Evolutionary conservation across 352 stramenopile genomes (phyloP).

Genomic region (Phytophthora foliorum): DNA sequence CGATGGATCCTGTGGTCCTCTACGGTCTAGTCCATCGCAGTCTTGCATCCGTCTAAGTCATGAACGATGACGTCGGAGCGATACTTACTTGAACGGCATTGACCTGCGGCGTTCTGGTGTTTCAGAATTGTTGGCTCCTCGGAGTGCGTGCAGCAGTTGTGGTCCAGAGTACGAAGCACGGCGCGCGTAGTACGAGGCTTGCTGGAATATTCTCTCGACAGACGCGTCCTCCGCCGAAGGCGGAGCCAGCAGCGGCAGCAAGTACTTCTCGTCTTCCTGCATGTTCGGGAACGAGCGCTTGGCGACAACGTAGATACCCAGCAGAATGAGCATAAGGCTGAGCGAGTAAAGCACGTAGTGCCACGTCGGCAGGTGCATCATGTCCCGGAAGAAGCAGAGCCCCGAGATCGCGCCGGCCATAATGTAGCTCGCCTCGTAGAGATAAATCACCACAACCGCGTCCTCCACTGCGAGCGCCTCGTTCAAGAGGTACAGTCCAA

Average conservation of each 20-base stretch:
- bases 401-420: slow-evolving; percentile 77
- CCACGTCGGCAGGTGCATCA: slow-evolving; percentile 69
- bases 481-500: slow-evolving; percentile 80
- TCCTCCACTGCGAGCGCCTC: slow-evolving; percentile 85
- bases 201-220: slow-evolving; percentile 60
- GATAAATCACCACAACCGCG: slow-evolving; percentile 83
- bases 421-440: slow-evolving; percentile 89
- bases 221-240: slow-evolving; percentile 56
- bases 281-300: slow-evolving; percentile 51
- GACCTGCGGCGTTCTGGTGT: slow-evolving; percentile 49
- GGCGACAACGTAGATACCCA: slow-evolving; percentile 80
- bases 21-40: slow-evolving; percentile 1
- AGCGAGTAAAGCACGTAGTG: slow-evolving; percentile 83
- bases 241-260: slow-evolving; percentile 60
- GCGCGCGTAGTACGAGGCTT: slow-evolving; percentile 62
- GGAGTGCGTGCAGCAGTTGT: slow-evolving; percentile 26
- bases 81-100: slow-evolving; percentile 42
- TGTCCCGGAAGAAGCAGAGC: slow-evolving; percentile 85
- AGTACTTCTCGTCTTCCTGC: slow-evolving; percentile 62
- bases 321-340: slow-evolving; percentile 73
- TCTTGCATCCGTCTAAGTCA: slow-evolving; percentile 23
- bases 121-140: slow-evolving; percentile 26
- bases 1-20: not conserved
- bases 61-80: slow-evolving; percentile 1
- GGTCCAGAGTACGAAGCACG: slow-evolving; percentile 41